Base-by-base conservation (phyloP, 495 filamentous ascomycete genomes). In the Neurospora sp. region DNA sequence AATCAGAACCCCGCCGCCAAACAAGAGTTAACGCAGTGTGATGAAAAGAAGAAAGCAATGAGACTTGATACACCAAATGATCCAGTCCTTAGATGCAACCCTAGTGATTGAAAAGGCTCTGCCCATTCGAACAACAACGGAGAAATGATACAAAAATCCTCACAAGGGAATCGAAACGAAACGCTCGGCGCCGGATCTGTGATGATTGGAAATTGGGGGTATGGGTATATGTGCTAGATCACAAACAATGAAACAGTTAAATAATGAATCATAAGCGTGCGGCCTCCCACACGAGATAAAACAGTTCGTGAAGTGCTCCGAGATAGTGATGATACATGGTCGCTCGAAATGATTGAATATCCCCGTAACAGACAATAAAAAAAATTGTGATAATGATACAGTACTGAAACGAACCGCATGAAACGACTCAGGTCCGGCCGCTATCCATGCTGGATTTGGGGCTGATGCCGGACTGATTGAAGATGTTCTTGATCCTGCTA, bases 401-500 rank as follows among this genome's bases (percentile, higher is more conserved):
- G 35, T 10, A 68, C n/a, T 35, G 22, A 37, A 35, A n/a, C 37
- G 70, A 71, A 40, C 70, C 16, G 70, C 22, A 39, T 71, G 45
- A 42, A 35, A 59, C 35, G 35, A 18, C 37, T 72, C 59, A 78
- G 12, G 78, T 70, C 10, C 74, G 76, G 72, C 75, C 74, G 65
- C 78, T 77, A 40, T 86, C 85, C 70, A 83, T 83, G 77, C 83
- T 85, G 7, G 83, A 81, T 74, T 84, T 85, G 38, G 81, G 82
- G 70, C 82, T 82, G 16, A 77, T 81, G 69, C 72, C 77, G 10
- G 83, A 79, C 70, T 84, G 81, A 70, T 78, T 82, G 73, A 87
- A 88, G 37, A 88, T 83, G 70, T 79, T 78, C 75, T 84, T 87
- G 78, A 88, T 77, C 72, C 83, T 86, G 75, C 76, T 80, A 18